These are phyloP conservation scores for Kluyveromyces aestuarii DNA, from an alignment of 805 yeast genomes.

Conservation along the genomic window DNA sequence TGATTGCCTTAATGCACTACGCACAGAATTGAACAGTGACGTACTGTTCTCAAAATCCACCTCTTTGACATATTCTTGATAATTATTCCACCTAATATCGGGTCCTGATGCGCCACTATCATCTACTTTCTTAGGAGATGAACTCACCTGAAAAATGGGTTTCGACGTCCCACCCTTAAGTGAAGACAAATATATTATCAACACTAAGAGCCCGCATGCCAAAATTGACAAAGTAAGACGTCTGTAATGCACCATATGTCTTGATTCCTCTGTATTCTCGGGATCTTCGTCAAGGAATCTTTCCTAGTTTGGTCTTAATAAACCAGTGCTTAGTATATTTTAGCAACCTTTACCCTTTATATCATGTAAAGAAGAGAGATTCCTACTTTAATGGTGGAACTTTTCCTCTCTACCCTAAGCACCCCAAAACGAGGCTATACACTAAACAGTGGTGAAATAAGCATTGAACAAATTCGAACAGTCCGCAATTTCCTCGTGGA, in stretches of 20 bases:
- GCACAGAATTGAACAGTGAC: slow-evolving; percentile 46
- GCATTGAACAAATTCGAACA: too few species aligned
- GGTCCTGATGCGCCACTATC: background rate
- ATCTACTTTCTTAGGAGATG: background rate
- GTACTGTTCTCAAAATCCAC: slow-evolving; percentile 42
- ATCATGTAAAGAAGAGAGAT: too few species aligned
- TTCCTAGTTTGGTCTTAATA: background rate
- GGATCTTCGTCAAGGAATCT: background rate
- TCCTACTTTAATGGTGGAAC: too few species aligned
- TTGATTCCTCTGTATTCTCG: background rate
- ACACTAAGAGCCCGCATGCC: background rate
- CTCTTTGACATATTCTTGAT: slow-evolving; percentile 14
- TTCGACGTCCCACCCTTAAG: background rate
- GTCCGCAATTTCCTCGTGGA: too few species aligned
- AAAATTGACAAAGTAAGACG: background rate
- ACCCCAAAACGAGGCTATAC: too few species aligned
- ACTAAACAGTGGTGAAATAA: too few species aligned
- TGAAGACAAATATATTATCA: background rate
- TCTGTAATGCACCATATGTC: background rate
- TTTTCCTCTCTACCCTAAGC: too few species aligned
- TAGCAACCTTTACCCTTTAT: too few species aligned
- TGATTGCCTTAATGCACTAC: slow-evolving; percentile 44
- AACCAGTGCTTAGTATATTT: too few species aligned
- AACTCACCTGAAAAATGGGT: background rate
- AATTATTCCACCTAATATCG: slow-evolving; percentile 15